Evolutionary conservation across 495 filamentous ascomycete species (phyloP), one percentile per base, ranked within the genome.

Genomic region (Penicillium simplicissimum): DNA sequence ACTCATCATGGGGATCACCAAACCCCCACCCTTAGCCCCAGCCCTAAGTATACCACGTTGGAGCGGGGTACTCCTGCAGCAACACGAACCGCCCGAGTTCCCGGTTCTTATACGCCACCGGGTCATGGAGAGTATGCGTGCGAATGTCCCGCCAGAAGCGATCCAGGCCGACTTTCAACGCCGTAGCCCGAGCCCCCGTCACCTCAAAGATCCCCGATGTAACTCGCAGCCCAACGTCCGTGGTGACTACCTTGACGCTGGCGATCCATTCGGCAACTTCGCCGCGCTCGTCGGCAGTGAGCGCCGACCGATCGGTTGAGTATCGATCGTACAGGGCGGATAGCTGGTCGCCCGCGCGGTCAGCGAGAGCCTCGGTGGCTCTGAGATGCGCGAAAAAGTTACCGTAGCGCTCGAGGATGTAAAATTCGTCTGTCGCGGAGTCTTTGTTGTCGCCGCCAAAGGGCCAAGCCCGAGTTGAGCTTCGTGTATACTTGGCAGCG

Each of bases 41-140:
- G 6, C 5, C 21, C 37, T 59, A 85, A 34, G 82, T 88, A 71
- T 87, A 88, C 84, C 84, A 87, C 23, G 77, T 81, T n/a, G 82
- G 78, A 67, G 75, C 73, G 51, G 84, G 83, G 19, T 79, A 60
- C 71, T 87, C 79, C 17, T 73, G 74, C 55, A 85, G 57, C 48
- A 88, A 64, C 36, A 77, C 68, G 68, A 68, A 87, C 62, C 81
- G 69, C 1, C 85, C 84, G 62, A 87, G 53, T 73, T 87, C 84
- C 53, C 79, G 69, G 52, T 83, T 81, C 79, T 87, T 86, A 62
- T 87, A 86, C 42, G 83, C 81, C 33, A 87, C 82, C 3, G 85
- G 85, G 67, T 88, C 85, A 73, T 88, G 85, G 64, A 87, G 67
- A 0, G 76, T 82, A 68, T 88, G 85, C 19, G 82, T 84, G n/a